phyloP scores from a whole-genome alignment of 805 yeast species.

The Candida morakotiae region DNA sequence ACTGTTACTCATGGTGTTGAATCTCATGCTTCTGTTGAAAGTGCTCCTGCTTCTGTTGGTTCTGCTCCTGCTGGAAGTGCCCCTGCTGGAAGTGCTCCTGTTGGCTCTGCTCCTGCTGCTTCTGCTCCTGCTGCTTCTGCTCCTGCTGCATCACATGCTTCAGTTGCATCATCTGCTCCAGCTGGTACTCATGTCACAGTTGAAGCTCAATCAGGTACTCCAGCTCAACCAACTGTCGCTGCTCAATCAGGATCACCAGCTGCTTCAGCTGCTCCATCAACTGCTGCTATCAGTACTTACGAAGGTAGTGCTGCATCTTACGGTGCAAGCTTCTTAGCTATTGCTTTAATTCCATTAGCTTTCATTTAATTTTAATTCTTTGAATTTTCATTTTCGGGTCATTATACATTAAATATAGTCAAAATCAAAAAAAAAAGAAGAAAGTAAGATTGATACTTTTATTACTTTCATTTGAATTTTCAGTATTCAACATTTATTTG shows the following conservation, averaged over 20 bases:
- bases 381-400: not conserved
- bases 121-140: constrained; percentile 1
- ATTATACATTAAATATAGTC: not conserved
- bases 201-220: constrained; percentile 1
- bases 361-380: constrained; percentile 22
- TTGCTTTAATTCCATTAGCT: constrained; percentile 30
- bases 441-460: not conserved
- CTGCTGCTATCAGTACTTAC: constrained; percentile 12
- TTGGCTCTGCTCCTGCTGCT: constrained; percentile 1
- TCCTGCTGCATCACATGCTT: constrained; percentile 2
- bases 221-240: constrained; percentile 5
- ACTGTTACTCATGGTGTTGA: constrained; percentile 2
- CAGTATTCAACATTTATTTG: no score
- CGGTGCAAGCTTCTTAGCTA: constrained; percentile 23
- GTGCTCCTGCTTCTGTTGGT: constrained; percentile 3
- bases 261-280: constrained; percentile 1
- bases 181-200: not conserved
- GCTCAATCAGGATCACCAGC: not conserved
- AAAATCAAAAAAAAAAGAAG: not conserved
- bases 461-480: no score
- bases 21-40: not conserved
- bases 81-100: not conserved
- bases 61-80: constrained; percentile 8
- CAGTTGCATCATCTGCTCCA: constrained; percentile 9
- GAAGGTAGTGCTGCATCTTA: constrained; percentile 5